A percentile compares a stretch with the other conserved stretches of the same genome.
These are phyloP conservation scores for Decorospora gaudefroyi DNA, from an alignment of 2,329 filamentous ascomycete species.

Conservation along the genomic window DNA sequence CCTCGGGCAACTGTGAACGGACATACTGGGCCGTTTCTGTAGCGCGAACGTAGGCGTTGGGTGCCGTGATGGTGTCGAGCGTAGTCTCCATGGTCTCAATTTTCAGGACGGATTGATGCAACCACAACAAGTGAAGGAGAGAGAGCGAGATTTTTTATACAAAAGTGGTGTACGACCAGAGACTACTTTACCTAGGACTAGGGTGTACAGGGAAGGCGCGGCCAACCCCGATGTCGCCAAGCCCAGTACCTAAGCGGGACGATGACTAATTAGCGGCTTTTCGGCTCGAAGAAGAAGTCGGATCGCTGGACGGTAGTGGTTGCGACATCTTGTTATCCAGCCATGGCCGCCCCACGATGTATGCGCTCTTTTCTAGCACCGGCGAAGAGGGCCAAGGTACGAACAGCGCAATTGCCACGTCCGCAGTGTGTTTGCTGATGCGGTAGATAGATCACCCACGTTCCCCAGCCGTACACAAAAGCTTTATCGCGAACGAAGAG, in stretches of 20 bases:
- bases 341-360: conserved; percentile 54
- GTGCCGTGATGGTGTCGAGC: conserved; percentile 34
- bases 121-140: not conserved
- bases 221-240: conserved; percentile 39
- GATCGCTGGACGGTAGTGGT: conserved; percentile 12
- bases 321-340: conserved; percentile 30
- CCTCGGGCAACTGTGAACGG: conserved; percentile 54
- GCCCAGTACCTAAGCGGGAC: conserved; percentile 29
- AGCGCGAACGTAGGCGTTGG: conserved; percentile 50
- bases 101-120: not conserved
- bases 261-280: conserved; percentile 29
- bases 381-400: conserved; percentile 51
- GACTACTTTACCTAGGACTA: conserved; percentile 24
- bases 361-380: conserved; percentile 51
- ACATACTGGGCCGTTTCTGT: conserved; percentile 58
- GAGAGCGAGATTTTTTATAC: not conserved
- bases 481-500: conserved; percentile 32
- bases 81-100: conserved; percentile 22
- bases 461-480: conserved; percentile 30
- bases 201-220: conserved; percentile 36
- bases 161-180: conserved; percentile 4
- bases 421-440: conserved; percentile 20
- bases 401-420: not conserved
- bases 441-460: conserved; percentile 29
- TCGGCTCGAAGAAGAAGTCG: conserved; percentile 27